Base-by-base conservation (phyloP, 1,139 yeast species). In the Suhomyces bolitotheri region DNA sequence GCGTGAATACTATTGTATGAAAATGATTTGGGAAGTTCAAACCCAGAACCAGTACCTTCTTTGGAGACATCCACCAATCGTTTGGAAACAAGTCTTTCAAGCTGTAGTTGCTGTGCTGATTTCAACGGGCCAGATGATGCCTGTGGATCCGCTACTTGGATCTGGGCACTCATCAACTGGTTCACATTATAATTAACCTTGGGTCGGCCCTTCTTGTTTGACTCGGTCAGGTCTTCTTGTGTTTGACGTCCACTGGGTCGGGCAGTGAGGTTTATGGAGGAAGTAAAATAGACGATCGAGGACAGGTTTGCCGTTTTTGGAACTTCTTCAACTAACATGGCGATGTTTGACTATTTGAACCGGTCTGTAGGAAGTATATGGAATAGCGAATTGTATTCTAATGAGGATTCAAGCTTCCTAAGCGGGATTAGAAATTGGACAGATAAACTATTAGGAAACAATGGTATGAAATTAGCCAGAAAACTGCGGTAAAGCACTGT, bases 141-240 rank as follows among this genome's bases (percentile, higher is more conserved):
- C 26, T 47, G 55, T 22, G 50, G 44, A 38, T 58, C 68, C 35
- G 56, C 58, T 9, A 56, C 55, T 42, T 64, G 72, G 2, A 68
- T 66, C 45, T 71, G 76, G 2, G 70, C 71, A 46, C 68, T 65
- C 68, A 71, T 66, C 41, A 71, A 56, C 39, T 62, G 70, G 31
- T 64, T 71, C 34, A 71, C 58, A 47, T 71, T 71, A 44, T 71
- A 71, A 50, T 71, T 71, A 40, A 71, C 72, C 43, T 71, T 71
- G 5, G 72, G 62, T 37, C 74, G 54, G 33, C 51, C 49, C 29
- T 46, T 56, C 43, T 60, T 60, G 20, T 50, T 41, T 26, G 40
- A 34, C 22, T 56, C 45, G 34, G 50, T 54, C 12, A 49, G 24
- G 12, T 39, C 55, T 33, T 54, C 54, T 10, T 50, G 58, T 7